Percentiles rank a stretch among this genome's conserved stretches.
phyloP scores from a whole-genome alignment of 2,329 filamentous ascomycete genomes.

The Sarocladium strictum region DNA sequence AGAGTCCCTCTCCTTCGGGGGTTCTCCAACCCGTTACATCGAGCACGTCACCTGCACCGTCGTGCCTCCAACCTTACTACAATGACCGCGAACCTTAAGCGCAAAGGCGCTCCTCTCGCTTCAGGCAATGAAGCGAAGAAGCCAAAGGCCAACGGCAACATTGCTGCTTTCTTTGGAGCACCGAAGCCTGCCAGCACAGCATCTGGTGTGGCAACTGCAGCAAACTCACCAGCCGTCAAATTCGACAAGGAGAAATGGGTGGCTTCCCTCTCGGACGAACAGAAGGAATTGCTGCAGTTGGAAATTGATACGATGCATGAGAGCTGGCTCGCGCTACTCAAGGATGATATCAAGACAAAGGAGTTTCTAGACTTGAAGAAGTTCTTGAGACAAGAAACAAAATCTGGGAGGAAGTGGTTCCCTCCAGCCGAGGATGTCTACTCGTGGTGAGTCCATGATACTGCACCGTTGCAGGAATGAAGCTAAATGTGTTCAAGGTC shows the following conservation, averaged over 20 bases:
- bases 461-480: neutral
- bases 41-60: constrained; percentile 11
- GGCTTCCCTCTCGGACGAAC: constrained; percentile 70
- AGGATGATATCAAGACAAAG: constrained; percentile 72
- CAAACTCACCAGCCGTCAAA: constrained; percentile 34
- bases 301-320: constrained; percentile 91
- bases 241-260: constrained; percentile 93
- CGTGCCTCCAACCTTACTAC: neutral
- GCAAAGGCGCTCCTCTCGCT: constrained; percentile 50
- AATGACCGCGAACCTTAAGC: constrained; percentile 53
- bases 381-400: constrained; percentile 75
- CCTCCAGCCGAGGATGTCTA: constrained; percentile 87
- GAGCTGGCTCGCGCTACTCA: constrained; percentile 84
- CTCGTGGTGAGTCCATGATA: constrained; percentile 64
- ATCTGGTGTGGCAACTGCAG: constrained; percentile 14
- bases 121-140: constrained; percentile 57
- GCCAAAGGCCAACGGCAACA: constrained; percentile 66
- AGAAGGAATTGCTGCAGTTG: constrained; percentile 73
- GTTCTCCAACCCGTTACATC: neutral
- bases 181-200: constrained; percentile 47
- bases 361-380: constrained; percentile 85
- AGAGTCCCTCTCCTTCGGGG: neutral
- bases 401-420: constrained; percentile 71
- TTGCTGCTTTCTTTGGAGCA: constrained; percentile 82
- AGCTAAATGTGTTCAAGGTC: constrained; percentile 57